Base-by-base conservation (phyloP, 441 rosid species). In the Gossypium schwendimanii region DNA sequence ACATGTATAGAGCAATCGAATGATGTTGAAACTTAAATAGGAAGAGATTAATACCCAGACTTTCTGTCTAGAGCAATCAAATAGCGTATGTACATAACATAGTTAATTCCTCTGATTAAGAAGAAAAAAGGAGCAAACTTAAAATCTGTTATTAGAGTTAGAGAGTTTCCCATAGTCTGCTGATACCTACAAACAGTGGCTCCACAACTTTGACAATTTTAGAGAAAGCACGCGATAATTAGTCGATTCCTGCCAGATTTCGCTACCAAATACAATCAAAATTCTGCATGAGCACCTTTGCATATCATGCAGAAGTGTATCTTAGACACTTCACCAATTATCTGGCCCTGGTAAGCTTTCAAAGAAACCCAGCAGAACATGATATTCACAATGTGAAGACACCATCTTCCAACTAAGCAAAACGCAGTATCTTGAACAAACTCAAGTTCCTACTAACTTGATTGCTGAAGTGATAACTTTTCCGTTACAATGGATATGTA, bases 131-230 rank as follows among this genome's bases (percentile, higher is more conserved):
- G 45, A 45, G 63, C 75, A 73, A 69, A 79, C 63, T 78, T 54
- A 11, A 58, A 31, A 31, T 77, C 63, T 77, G 83, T 78, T 78
- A 76, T 72, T 80, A 66, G 28, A 79, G 87, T 83, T 81, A 81
- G 84, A 80, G 63, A 82, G 70, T 81, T 77, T 86, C 83, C 85
- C 80, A 83, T 54, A 47, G 61, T 75, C 80, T 81, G 82, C 78
- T 79, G 78, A 79, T 61, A 78, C 65, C 84, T 72, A 80, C 63
- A 70, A 75, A 61, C 76, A 69, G 63, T 45, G 74, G 63, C 24
- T 69, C 72, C 77, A 74, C 31, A 54, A 77, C 74, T 70, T 31
- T 26, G 26, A 68, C 55, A 44, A 76, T 61, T 61, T 60, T 70
- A 69, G 68, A 81, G 73, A 79, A 75, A 74, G 57, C 75, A 60